phyloP scores from a whole-genome alignment of 208 protist genomes.

The Porcisia hertigi region DNA sequence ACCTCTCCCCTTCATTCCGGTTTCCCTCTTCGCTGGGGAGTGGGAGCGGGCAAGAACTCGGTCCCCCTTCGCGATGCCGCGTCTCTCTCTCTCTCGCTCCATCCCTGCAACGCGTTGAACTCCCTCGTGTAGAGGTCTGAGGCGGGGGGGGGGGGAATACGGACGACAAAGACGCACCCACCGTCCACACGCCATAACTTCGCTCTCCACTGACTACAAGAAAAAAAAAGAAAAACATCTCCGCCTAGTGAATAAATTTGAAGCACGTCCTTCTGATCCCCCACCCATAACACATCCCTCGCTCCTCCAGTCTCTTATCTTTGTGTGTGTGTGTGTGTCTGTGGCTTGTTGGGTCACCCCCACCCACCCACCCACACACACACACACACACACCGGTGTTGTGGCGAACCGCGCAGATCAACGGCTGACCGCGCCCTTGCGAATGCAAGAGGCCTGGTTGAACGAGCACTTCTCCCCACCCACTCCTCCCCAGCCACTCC shows the following conservation, averaged over 20 bases:
- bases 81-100: background rate
- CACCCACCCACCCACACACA: background rate
- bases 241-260: background rate
- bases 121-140: background rate
- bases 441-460: background rate
- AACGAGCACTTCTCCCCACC: background rate
- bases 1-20: background rate
- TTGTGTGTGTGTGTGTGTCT: background rate
- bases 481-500: background rate
- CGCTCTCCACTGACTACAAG: background rate
- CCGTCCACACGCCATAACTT: background rate
- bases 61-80: background rate
- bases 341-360: background rate
- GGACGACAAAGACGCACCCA: background rate
- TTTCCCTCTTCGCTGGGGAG: background rate
- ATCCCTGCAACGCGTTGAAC: background rate
- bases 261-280: background rate
- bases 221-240: background rate
- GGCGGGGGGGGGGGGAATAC: no score
- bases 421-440: background rate
- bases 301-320: background rate
- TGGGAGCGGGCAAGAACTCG: background rate
- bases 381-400: background rate
- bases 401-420: background rate
- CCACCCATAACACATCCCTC: no score